Conservation (phyloP, 495 filamentous ascomycete species). For the Penicillium alfredii region DNA sequence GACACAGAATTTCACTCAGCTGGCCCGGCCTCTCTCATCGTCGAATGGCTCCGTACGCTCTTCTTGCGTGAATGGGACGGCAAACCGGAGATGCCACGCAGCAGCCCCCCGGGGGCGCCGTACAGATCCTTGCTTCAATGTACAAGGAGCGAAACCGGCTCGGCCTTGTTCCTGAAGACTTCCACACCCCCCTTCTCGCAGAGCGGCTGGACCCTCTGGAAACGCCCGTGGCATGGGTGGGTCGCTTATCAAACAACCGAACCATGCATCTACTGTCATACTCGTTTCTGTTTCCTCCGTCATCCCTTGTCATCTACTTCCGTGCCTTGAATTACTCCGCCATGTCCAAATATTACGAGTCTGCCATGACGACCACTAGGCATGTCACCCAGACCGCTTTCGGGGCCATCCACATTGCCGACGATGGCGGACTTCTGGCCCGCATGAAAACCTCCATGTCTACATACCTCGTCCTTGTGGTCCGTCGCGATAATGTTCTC, state of each 20-base stretch:
- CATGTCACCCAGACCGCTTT: conserved; percentile 56
- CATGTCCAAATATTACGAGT: conserved; percentile 74
- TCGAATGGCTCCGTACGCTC: conserved; percentile 74
- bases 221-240: conserved; percentile 70
- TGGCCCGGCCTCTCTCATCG: conserved; percentile 46
- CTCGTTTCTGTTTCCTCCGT: conserved; percentile 71
- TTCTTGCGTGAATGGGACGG: conserved; percentile 76
- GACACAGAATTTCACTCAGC: conserved; percentile 28
- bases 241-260: conserved; percentile 45
- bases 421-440: conserved; percentile 49
- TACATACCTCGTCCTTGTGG: conserved; percentile 70
- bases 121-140: conserved; percentile 70
- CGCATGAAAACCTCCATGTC: conserved; percentile 58
- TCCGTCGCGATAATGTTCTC: conserved; percentile 65
- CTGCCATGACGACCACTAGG: conserved; percentile 56
- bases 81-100: conserved; percentile 57
- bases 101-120: conserved; percentile 64
- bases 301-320: conserved; percentile 74
- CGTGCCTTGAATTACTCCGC: conserved; percentile 78
- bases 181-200: conserved; percentile 67
- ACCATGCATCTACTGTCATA: conserved; percentile 73
- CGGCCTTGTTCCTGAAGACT: conserved; percentile 58
- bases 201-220: conserved; percentile 71
- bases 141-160: conserved; percentile 59
- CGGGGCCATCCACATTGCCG: conserved; percentile 31